A percentile compares a stretch with the other conserved stretches of the same genome.
These are phyloP conservation scores for Ganoderma boninense DNA, from an alignment of 1,284 basidiomycete species.

Conservation along the genomic window DNA sequence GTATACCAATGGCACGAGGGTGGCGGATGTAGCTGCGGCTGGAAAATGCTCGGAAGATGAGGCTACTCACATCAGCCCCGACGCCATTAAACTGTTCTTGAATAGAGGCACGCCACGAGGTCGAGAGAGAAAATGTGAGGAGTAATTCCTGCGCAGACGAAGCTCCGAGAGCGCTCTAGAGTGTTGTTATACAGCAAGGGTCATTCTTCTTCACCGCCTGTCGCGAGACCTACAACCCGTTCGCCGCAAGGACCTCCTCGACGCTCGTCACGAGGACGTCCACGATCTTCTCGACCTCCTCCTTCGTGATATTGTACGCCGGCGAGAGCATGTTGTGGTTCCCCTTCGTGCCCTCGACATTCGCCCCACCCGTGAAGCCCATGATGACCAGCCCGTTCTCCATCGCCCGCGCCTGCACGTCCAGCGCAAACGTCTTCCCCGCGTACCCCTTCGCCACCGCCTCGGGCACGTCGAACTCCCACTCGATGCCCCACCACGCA, in stretches of 20 bases:
- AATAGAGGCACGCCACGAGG: no score
- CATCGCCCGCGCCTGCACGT: constrained; percentile 71
- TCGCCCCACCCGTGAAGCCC: constrained; percentile 76
- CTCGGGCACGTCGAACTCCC: constrained; percentile 63
- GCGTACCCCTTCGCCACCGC: constrained; percentile 54
- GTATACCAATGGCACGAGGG: not conserved
- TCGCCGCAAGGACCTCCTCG: constrained; percentile 61
- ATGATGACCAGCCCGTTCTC: constrained; percentile 73
- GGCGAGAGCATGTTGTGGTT: constrained; percentile 77
- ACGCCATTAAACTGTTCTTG: no score
- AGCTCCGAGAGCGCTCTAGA: not conserved
- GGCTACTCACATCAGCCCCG: constrained; percentile 3
- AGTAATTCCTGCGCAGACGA: not conserved
- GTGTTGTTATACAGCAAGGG: not conserved
- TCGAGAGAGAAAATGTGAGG: not conserved
- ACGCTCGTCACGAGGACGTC: constrained; percentile 67
- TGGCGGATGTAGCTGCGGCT: not conserved
- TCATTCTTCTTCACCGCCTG: not conserved
- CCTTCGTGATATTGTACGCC: constrained; percentile 75
- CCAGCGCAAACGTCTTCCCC: constrained; percentile 62
- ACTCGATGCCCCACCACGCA: constrained; percentile 85
- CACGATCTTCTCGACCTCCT: constrained; percentile 73
- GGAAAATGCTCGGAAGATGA: constrained; percentile 11
- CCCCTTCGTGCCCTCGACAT: constrained; percentile 73
- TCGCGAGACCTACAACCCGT: constrained; percentile 22